Base-by-base conservation (phyloP, 768 basidiomycete genomes). In the Tricholoma saponaceum region DNA sequence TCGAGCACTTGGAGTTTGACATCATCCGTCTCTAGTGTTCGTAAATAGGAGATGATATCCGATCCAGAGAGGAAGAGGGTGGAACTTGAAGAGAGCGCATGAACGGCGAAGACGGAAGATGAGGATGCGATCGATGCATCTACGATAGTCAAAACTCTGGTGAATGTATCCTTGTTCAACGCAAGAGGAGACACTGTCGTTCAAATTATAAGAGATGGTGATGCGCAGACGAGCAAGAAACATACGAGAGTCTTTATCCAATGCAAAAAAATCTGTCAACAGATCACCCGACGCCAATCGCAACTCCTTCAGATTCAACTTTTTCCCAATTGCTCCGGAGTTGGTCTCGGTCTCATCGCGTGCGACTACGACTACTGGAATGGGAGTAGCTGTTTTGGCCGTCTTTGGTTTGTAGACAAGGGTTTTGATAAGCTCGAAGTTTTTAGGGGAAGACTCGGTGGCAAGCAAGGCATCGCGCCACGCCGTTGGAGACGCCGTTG, bases 391-490 rank as follows among this genome's bases (percentile, higher is more conserved):
- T 0, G 84, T 82, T 71, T 97, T 97, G n/a, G 94, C 89, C 2
- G 94, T 93, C 74, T 95, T 95, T 30, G 95, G 95, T 70, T 98
- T 98, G 86, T 92, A 96, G 56, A 96, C 87, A 63, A 95, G 86
- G 50, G 89, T 90, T 72, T 94, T 95, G 69, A 90, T 81, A 64
- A 92, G 79, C 69, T 90, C 83, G 66, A 87, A 90, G 14, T 77
- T 76, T 49, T 73, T 74, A 1, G 87, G 86, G 22, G 79, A 74
- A 12, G 79, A 73, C 37, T 79, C 62, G 52, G 73, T 70, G 6
- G 81, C 76, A 59, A 80, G 76, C 64, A 97, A 73, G 44, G 86
- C 83, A 44, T 86, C 86, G 62, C 83, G 83, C 94, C 94, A 96
- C 46, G 84, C 73, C 0, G 83, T 79, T 1, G 89, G 92, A 46